A percentile compares a stretch with the other conserved stretches of the same genome.
Conservation (phyloP, 176 grass and related monocot genomes). For the Thalia dealbata region DNA sequence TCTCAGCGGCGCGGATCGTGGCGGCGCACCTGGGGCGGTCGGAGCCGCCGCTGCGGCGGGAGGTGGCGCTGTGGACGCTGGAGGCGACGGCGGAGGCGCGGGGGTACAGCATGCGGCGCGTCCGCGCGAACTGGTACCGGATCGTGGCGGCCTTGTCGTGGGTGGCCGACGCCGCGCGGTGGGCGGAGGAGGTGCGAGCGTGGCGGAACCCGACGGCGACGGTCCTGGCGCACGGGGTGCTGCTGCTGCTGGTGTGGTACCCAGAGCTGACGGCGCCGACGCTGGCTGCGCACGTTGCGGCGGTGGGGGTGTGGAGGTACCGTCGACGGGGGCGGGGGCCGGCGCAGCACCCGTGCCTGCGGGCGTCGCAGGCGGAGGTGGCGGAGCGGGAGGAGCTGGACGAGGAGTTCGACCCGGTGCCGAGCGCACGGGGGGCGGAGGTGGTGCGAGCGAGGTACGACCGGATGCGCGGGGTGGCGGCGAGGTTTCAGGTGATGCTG, state of each 20-base stretch:
- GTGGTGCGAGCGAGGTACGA: slow-evolving; percentile 65
- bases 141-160: slow-evolving; percentile 51
- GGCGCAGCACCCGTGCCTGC: slow-evolving; percentile 47
- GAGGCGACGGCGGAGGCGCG: slow-evolving; percentile 53
- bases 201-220: slow-evolving; percentile 67
- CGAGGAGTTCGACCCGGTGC: slow-evolving; percentile 80
- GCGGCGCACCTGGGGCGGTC: slow-evolving; percentile 44
- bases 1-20: slow-evolving; percentile 49
- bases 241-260: slow-evolving; percentile 74
- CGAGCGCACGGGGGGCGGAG: slow-evolving; percentile 43
- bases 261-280: slow-evolving; percentile 70
- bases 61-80: slow-evolving; percentile 71
- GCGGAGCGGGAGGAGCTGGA: slow-evolving; percentile 71
- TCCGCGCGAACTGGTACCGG: slow-evolving; percentile 81
- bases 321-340: slow-evolving; percentile 30
- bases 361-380: slow-evolving; percentile 60
- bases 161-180: slow-evolving; percentile 40
- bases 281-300: slow-evolving; percentile 38
- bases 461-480: slow-evolving; percentile 42
- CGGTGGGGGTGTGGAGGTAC: slow-evolving; percentile 52
- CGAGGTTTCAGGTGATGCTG: slow-evolving; percentile 66
- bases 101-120: slow-evolving; percentile 89
- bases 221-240: slow-evolving; percentile 52
- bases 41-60: slow-evolving; percentile 67
- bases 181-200: slow-evolving; percentile 51